phyloP scores from a whole-genome alignment of 2,329 filamentous ascomycete genomes.

The Penicillium sp. region DNA sequence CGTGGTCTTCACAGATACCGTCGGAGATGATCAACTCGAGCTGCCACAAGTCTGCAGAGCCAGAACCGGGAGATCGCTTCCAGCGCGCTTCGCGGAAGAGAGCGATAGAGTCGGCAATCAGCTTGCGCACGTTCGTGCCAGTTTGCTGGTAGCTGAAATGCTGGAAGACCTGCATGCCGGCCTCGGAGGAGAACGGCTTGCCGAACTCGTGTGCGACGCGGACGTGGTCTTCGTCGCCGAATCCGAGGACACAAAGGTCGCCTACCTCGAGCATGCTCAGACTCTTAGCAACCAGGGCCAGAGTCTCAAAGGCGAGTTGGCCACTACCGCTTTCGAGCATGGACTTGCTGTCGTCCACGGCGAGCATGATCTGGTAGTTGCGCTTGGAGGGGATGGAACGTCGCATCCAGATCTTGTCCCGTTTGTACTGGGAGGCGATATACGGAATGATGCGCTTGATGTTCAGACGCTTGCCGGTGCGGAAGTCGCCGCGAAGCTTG shows the following conservation, averaged over 20 bases:
- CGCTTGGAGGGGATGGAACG: conserved; percentile 88
- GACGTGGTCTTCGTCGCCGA: conserved; percentile 70
- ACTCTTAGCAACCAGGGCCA: conserved; percentile 84
- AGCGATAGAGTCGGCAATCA: conserved; percentile 75
- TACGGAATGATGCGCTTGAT: conserved; percentile 99
- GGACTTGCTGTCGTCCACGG: conserved; percentile 89
- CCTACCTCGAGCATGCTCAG: conserved; percentile 92
- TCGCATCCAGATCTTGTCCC: conserved; percentile 99
- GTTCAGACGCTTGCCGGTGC: conserved; percentile 95
- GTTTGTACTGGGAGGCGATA: conserved; percentile 96
- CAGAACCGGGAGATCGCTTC: conserved; percentile 52
- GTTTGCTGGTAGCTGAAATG: conserved; percentile 82
- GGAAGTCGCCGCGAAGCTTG: conserved; percentile 93
- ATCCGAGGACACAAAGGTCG: conserved; percentile 86
- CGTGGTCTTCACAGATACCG: conserved; percentile 87
- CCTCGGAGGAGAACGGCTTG: conserved; percentile 74
- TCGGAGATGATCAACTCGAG: conserved; percentile 90
- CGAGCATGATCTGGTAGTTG: conserved; percentile 94
- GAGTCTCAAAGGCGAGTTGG: conserved; percentile 83
- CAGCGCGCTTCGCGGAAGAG: conserved; percentile 75
- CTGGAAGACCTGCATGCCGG: conserved; percentile 79
- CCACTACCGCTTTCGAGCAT: conserved; percentile 83
- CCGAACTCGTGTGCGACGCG: conserved; percentile 84
- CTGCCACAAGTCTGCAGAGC: conserved; percentile 83
- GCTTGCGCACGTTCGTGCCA: conserved; percentile 76